phyloP scores from a whole-genome alignment of 2,329 filamentous ascomycete genomes.

The Fusarium setosum region DNA sequence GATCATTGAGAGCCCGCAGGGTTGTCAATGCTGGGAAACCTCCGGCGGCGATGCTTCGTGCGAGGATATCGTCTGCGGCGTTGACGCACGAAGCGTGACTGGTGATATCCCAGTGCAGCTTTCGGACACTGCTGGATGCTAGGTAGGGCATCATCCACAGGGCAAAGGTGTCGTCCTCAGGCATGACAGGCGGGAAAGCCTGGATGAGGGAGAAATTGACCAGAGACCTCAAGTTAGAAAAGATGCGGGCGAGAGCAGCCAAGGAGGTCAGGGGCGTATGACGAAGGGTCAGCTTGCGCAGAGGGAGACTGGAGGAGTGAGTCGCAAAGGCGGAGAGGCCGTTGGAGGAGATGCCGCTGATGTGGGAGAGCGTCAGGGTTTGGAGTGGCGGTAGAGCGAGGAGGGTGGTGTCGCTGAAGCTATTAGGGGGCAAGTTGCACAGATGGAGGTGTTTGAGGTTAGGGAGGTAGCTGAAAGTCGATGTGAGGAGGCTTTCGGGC shows the following conservation, averaged over 20 bases:
- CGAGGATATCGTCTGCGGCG: constrained; percentile 70
- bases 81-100: constrained; percentile 57
- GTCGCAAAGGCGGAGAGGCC: constrained; percentile 70
- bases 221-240: constrained; percentile 65
- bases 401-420: constrained; percentile 68
- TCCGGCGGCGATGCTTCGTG: constrained; percentile 68
- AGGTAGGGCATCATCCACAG: constrained; percentile 75
- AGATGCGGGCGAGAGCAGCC: constrained; percentile 67
- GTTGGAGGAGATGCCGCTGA: constrained; percentile 65
- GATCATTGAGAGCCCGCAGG: constrained; percentile 75
- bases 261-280: constrained; percentile 68
- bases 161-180: constrained; percentile 61
- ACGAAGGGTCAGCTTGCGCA: constrained; percentile 65
- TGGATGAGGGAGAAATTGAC: constrained; percentile 66
- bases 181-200: constrained; percentile 63
- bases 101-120: constrained; percentile 74
- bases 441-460: constrained; percentile 69
- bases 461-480: constrained; percentile 62
- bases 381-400: constrained; percentile 65
- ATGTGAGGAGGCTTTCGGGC: constrained; percentile 63
- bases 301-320: constrained; percentile 55
- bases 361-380: constrained; percentile 65
- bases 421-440: constrained; percentile 64
- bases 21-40: constrained; percentile 72
- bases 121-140: constrained; percentile 63